Base-by-base conservation (phyloP, 352 stramenopile species). In the Globisporangium emineosum region DNA sequence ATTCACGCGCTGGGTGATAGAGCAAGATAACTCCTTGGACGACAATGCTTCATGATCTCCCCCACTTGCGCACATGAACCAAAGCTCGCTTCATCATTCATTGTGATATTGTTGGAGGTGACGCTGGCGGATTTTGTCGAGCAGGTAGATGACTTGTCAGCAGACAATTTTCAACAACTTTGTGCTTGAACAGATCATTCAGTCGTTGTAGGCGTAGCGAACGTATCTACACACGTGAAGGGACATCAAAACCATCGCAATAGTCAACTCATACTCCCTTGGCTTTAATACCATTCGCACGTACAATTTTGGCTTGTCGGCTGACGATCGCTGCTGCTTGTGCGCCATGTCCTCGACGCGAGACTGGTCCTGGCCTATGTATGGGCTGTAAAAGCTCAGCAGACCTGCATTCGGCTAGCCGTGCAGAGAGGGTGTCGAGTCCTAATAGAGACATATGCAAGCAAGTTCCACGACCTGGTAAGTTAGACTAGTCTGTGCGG, bases 361-460 rank as follows among this genome's bases (percentile, higher is more conserved):
- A 15, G 67, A 70, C 43, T 83, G 72, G 40, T 85, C 71, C 42
- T 76, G 64, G 12, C 72, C 69, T n/a, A 85, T 68, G 56, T 80
- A 93, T 15, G 86, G 86, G 59, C 93, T 91, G 72, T 94, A 94
- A 55, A 94, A 94, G 32, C 86, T 83, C 25, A 94, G 60, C 5
- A 94, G 64, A 21, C 76, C 76, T 29, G 82, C 75, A 65, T 94
- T 94, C 17, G 86, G 91, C 15, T 76, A 56, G 15, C 66, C 77
- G 17, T 70, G 68, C 4, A 94, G 73, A 30, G 77, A 64, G 33
- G 93, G 72, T 9, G 70, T 66, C 45, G 78, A 82, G 54, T 94
- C 73, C 81, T 94, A 64, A 51, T 37, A 12, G 2, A 9, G 5
- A 55, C 21, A 33, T 49, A 53, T 12, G 42, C 50, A 69, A 45